Percentiles rank a stretch among this genome's conserved stretches.
phyloP scores from a whole-genome alignment of 768 basidiomycete genomes.

The Leccinum disarticulatum region DNA sequence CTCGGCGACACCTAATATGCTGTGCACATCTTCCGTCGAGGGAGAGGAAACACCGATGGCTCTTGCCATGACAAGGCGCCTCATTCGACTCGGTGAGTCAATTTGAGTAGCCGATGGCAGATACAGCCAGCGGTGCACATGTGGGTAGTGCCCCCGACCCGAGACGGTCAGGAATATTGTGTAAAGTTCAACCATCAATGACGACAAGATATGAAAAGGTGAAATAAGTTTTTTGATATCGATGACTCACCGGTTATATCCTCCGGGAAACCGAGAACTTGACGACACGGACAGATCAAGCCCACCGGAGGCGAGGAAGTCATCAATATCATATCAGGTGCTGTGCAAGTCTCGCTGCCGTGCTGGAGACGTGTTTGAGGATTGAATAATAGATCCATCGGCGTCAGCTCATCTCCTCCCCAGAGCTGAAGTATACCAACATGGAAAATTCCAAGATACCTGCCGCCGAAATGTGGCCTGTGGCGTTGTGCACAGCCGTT shows the following conservation, averaged over 20 bases:
- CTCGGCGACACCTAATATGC: slow-evolving; percentile 3
- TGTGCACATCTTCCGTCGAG: slow-evolving; percentile 10
- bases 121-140: not conserved
- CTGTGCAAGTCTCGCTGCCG: not conserved
- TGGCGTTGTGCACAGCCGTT: slow-evolving; percentile 14
- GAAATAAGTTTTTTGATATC: slow-evolving; percentile 7
- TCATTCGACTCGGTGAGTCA: not conserved
- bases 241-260: not conserved
- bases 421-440: slow-evolving; percentile 5
- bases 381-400: not conserved
- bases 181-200: slow-evolving; percentile 3
- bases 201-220: slow-evolving; percentile 8
- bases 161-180: not conserved
- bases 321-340: not conserved
- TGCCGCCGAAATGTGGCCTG: not conserved
- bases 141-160: not conserved
- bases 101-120: slow-evolving; percentile 10
- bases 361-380: not conserved
- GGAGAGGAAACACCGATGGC: slow-evolving; percentile 16
- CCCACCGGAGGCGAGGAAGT: not conserved
- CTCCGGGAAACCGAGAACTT: not conserved
- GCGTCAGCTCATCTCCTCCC: not conserved
- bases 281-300: not conserved
- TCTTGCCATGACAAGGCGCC: slow-evolving; percentile 8
- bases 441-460: slow-evolving; percentile 1